phyloP scores from a whole-genome alignment of 177 flowering plant genomes.

The Vitis hybrid region DNA sequence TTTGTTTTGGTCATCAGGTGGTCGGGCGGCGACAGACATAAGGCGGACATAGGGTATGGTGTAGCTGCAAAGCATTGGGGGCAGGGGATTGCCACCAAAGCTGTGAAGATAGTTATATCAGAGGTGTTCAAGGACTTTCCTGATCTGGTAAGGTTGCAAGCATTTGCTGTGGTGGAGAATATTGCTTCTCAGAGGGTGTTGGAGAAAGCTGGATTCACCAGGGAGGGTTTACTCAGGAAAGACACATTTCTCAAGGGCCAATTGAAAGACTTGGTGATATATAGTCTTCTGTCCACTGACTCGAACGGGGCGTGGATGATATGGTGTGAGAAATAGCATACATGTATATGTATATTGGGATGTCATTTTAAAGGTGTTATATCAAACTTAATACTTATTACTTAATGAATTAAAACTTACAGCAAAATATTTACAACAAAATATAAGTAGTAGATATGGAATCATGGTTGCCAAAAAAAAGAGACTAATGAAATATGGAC shows the following conservation, averaged over 20 bases:
- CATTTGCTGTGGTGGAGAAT: conserved; percentile 24
- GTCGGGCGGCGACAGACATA: conserved; percentile 22
- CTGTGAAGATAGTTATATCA: conserved; percentile 25
- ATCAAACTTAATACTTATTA: too few species aligned
- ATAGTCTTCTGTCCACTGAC: conserved; percentile 25
- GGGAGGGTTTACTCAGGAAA: conserved; percentile 35
- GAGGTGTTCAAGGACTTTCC: conserved; percentile 23
- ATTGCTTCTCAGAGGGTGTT: conserved; percentile 35
- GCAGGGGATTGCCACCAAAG: conserved; percentile 27
- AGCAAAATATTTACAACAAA: too few species aligned
- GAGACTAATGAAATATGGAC: too few species aligned
- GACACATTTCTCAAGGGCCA: conserved; percentile 19
- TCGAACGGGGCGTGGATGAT: too few species aligned
- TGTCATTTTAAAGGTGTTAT: too few species aligned
- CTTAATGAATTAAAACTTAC: too few species aligned
- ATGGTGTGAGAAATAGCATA: too few species aligned
- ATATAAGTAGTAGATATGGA: too few species aligned
- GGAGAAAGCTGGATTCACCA: conserved; percentile 33
- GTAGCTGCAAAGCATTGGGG: conserved; percentile 32
- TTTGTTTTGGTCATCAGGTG: conserved; percentile 21
- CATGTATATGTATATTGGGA: too few species aligned
- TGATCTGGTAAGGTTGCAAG: conserved; percentile 25
- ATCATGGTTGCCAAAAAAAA: too few species aligned
- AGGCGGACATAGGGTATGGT: conserved; percentile 30
- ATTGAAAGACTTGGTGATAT: conserved; percentile 16